These are phyloP conservation scores for Mallotus nudiflorus DNA, from an alignment of 345 rosid species.

Conservation along the genomic window DNA sequence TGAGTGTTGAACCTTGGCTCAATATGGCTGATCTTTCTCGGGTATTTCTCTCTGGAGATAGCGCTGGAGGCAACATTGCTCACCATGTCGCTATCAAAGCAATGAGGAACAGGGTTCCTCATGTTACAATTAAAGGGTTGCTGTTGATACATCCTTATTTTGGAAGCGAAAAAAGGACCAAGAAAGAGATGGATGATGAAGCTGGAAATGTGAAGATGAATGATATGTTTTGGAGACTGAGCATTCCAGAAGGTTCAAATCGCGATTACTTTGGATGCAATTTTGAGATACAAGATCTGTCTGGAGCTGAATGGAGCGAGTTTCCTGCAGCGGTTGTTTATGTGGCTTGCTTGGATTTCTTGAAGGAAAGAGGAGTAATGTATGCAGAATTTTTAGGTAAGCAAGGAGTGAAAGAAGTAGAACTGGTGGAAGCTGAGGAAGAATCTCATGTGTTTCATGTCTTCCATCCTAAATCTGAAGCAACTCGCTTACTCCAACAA, in stretches of 20 bases:
- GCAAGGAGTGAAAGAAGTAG: constrained; percentile 45
- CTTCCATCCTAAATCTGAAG: constrained; percentile 45
- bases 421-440: constrained; percentile 38
- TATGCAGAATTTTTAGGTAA: constrained; percentile 45
- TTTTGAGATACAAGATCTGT: constrained; percentile 38
- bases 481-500: constrained; percentile 47
- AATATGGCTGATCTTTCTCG: constrained; percentile 38
- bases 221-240: constrained; percentile 61
- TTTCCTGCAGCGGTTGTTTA: constrained; percentile 47
- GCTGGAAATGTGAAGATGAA: constrained; percentile 36
- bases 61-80: constrained; percentile 66
- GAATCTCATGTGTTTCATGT: constrained; percentile 56
- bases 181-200: constrained; percentile 37
- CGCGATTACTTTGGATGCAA: constrained; percentile 59
- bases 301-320: constrained; percentile 38
- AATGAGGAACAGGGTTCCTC: constrained; percentile 16
- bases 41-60: constrained; percentile 59
- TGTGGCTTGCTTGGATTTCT: constrained; percentile 61
- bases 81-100: constrained; percentile 48
- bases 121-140: constrained; percentile 44
- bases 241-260: constrained; percentile 45
- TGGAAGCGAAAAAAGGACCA: constrained; percentile 55
- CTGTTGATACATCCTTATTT: constrained; percentile 57
- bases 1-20: constrained; percentile 51
- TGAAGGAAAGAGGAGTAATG: constrained; percentile 61